Base-by-base conservation (phyloP, 495 filamentous ascomycete species). In the Aspergillus mulundensis region DNA sequence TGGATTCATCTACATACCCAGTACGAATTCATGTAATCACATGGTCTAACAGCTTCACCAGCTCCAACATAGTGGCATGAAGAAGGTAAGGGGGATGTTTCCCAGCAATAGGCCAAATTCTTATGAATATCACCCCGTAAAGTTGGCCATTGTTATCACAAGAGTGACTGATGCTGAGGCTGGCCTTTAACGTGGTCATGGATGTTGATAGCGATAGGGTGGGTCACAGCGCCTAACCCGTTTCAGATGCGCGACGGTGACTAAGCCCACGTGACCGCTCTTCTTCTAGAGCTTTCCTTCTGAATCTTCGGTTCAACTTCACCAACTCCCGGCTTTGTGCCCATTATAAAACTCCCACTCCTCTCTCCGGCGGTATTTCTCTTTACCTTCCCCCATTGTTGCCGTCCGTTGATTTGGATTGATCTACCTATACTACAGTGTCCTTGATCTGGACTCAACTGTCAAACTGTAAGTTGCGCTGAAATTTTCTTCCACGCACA, bases 251-350 rank as follows among this genome's bases (percentile, higher is more conserved):
- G 21, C 3, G 6, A 24, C 11, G 20, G 10, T 45, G 43, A 45
- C 43, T 45, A 45, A 43, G 15, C 3, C 3, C 45, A 47, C 45
- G 45, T 47, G 45, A 47, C n/a, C 1, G 4, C 12, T n/a, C 21
- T 20, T 61, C 61, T 77, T 77, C 74, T 77, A 77, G 72, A 74
- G 67, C 66, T 70, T 77, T 77, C 74, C 71, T 69, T 74, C 54
- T 55, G 56, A 53, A 56, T 60, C 54, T 52, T 57, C 54, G 54
- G 39, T 57, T 50, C 46, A 57, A 19, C 54, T 57, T 57, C 54
- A 36, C 19, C 24, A 39, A n/a, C 21, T 30, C 23, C 41, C 28
- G 46, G 16, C 25, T 21, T 7, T 15, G 14, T 12, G 46, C 38
- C 7, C 18, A n/a, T 32, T 57, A 57, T 48, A 50, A 41, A 54